Evolutionary conservation across 495 filamentous ascomycete species (phyloP).

Genomic region (Penicillium angulare): DNA sequence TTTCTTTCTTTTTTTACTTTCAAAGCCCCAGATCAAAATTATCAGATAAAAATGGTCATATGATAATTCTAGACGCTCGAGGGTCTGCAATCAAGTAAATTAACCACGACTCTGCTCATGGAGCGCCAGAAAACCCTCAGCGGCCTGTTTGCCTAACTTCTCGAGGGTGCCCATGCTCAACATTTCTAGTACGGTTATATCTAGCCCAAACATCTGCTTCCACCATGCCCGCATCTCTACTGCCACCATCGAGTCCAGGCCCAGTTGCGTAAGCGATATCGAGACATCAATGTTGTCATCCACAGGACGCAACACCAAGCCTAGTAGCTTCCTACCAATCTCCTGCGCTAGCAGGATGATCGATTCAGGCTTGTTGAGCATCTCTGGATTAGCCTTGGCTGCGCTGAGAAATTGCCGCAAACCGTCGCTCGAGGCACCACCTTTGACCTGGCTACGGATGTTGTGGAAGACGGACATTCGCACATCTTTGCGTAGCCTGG

Average conservation of each 20-base stretch:
- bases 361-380: conserved; percentile 2
- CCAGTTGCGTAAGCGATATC: conserved; percentile 32
- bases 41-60: no score
- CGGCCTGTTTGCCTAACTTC: neutral
- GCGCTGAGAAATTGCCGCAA: conserved; percentile 12
- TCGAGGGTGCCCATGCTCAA: conserved; percentile 10
- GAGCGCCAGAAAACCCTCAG: neutral
- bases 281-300: conserved; percentile 30
- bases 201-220: conserved; percentile 25
- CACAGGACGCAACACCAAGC: conserved; percentile 18
- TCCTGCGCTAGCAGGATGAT: conserved; percentile 40
- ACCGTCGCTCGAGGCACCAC: neutral
- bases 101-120: no score
- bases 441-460: neutral
- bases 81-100: no score
- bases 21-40: no score
- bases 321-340: conserved; percentile 41
- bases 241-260: conserved; percentile 45
- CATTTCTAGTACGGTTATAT: conserved; percentile 38
- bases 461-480: conserved; percentile 31
- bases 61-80: no score
- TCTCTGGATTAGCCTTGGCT: neutral
- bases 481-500: conserved; percentile 19
- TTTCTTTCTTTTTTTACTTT: no score
- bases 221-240: conserved; percentile 47